Conservation (phyloP, 1,139 yeast species). For the Saccharomyces hybrid region DNA sequence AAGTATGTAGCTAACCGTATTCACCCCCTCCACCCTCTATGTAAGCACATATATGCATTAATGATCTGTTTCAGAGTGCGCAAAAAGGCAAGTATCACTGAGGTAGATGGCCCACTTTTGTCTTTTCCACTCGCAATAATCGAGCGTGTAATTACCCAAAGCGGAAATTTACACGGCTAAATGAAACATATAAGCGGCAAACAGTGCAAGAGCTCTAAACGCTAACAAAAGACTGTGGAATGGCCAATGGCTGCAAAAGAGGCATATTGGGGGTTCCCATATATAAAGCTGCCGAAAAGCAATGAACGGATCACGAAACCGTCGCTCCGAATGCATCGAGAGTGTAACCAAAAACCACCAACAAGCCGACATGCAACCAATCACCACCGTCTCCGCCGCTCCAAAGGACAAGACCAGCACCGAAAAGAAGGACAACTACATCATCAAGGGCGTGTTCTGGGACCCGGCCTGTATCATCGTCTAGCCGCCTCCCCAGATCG, state of each 20-base stretch:
- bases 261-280: not conserved
- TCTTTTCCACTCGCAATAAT: not conserved
- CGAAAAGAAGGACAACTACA: conserved; percentile 30
- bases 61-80: not conserved
- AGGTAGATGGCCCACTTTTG: not conserved
- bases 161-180: not conserved
- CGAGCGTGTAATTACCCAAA: not conserved
- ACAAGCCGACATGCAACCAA: conserved; percentile 23
- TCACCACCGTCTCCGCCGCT: conserved; percentile 21
- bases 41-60: not conserved
- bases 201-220: not conserved
- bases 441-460: conserved; percentile 23
- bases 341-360: not conserved
- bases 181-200: not conserved
- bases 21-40: not conserved
- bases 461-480: conserved; percentile 28
- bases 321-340: not conserved
- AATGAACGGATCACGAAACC: not conserved
- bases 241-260: not conserved
- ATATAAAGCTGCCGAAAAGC: not conserved
- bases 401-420: conserved; percentile 21
- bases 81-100: not conserved
- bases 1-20: not conserved
- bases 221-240: not conserved
- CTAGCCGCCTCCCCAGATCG: conserved; percentile 5